Conservation (phyloP, 139 green algal species). For the Pleodorina starrii region DNA sequence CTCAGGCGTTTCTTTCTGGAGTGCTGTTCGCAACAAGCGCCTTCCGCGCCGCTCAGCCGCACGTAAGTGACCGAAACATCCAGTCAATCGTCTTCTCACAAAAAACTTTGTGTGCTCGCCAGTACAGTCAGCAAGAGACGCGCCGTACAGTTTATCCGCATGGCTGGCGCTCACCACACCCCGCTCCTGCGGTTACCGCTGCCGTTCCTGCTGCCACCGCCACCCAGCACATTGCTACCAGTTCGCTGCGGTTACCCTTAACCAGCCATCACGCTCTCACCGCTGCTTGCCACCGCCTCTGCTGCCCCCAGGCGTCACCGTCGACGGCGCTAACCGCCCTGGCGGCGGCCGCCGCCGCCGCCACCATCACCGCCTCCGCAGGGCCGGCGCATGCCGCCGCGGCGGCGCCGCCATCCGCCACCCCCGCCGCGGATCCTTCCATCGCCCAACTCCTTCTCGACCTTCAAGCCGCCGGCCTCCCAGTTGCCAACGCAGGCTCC, state of each 20-base stretch:
- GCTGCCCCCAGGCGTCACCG: not conserved
- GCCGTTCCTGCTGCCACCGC: no score
- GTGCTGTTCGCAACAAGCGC: not conserved
- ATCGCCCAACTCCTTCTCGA: not conserved
- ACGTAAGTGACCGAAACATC: no score
- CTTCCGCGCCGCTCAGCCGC: not conserved
- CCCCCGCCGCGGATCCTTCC: not conserved
- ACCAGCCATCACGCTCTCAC: not conserved
- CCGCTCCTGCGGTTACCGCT: no score
- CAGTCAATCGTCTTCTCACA: no score
- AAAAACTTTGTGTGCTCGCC: no score
- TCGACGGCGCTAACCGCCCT: not conserved
- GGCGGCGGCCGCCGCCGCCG: not conserved
- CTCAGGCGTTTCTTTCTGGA: constrained; percentile 8
- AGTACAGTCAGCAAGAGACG: no score
- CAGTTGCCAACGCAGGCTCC: not conserved
- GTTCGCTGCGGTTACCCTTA: not conserved
- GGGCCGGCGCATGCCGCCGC: not conserved
- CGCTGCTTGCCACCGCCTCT: not conserved
- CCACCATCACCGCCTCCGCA: not conserved
- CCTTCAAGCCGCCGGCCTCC: not conserved
- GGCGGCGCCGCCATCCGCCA: not conserved
- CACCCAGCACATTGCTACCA: no score
- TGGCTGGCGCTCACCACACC: no score
- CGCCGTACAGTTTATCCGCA: no score